These are phyloP conservation scores for Verticillium tricorpus DNA, from an alignment of 2,329 filamentous ascomycete species.

Conservation along the genomic window DNA sequence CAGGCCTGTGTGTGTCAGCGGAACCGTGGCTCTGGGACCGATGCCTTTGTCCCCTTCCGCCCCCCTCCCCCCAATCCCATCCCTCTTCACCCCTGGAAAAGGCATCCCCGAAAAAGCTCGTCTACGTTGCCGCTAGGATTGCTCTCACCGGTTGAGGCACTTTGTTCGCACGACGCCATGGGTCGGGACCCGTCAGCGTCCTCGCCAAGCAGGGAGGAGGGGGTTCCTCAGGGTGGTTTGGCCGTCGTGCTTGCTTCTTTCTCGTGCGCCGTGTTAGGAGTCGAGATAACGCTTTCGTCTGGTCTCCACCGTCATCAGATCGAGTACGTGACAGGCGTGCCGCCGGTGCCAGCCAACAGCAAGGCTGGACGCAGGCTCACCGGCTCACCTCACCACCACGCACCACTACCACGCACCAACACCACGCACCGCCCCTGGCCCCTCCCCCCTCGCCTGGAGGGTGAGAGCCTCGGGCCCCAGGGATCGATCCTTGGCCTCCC, in stretches of 20 bases:
- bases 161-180: constrained; percentile 1
- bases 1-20: not conserved
- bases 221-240: not conserved
- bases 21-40: not conserved
- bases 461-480: not conserved
- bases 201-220: not conserved
- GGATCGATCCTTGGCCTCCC: not conserved
- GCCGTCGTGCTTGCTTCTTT: not conserved
- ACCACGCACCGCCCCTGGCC: not conserved
- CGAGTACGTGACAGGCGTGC: not conserved
- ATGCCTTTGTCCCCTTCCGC: not conserved
- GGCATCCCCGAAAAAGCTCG: not conserved
- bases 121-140: not conserved
- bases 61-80: not conserved
- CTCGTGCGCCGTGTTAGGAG: not conserved
- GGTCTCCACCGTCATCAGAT: not conserved
- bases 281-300: not conserved
- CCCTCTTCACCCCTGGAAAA: not conserved
- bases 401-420: not conserved
- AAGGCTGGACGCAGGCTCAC: not conserved
- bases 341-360: not conserved
- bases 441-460: not conserved
- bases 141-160: not conserved
- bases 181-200: not conserved
- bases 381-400: not conserved